Base-by-base conservation (phyloP, 1,284 basidiomycete genomes). In the Tranzscheliella williamsii region DNA sequence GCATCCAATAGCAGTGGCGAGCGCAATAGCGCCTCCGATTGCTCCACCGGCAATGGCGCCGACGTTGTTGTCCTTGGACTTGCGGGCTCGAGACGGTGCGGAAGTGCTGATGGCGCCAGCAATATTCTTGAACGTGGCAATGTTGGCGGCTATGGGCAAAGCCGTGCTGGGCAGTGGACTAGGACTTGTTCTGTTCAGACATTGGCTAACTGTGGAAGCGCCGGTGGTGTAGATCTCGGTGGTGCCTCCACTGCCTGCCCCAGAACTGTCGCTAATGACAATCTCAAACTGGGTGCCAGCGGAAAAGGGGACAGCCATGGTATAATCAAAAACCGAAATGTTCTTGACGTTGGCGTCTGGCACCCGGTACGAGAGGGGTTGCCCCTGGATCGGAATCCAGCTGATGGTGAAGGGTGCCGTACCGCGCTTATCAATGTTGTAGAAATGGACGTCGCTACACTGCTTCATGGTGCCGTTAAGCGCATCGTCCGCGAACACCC, bases 1-100 rank as follows among this genome's bases (percentile, higher is more conserved):
- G 16, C 50, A 48, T 16, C 62, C 58, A 17, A 69, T 45, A 7
- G 65, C 50, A 4, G 57, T 26, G 9, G 48, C 67, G 5, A 69
- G 38, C 5, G 66, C 68, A 21, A 70, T 62, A 1, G 55, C 57
- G 7, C 62, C 68, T 36, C 68, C 68, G 24, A 70, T 69, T 8
- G 65, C 60, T 7, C 68, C 68, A 38, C 68, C 68, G 13, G 68
- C 63, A 13, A 70, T 65, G 4, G 61, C 66, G 16, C 65, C 68
- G 1, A 37, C 52, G 26, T 39, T 37, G 22, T 22, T 41, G 4
- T 35, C 54, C 7, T 21, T 29, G 15, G 16, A 16, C 16, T n/a
- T 43, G 24, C 24, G 20, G 31, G 30, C 37, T 24, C 22, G 13
- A 16, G 23, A 7, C 7, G 46, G 23, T 4, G 18, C 20, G 9